A percentile compares a stretch with the other conserved stretches of the same genome.
Evolutionary conservation across 2,329 filamentous ascomycete species (phyloP).

Genomic region (Trichoderma sp.): DNA sequence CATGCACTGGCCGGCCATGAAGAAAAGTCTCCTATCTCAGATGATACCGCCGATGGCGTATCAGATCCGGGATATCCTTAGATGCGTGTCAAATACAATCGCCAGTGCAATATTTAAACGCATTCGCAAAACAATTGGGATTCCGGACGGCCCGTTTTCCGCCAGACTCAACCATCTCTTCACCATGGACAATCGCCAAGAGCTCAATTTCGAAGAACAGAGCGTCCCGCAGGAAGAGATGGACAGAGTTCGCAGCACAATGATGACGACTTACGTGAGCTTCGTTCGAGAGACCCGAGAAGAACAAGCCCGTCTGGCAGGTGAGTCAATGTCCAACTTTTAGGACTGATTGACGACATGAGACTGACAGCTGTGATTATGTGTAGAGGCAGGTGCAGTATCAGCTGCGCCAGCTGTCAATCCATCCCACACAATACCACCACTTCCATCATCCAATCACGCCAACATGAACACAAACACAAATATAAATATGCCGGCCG

Average conservation of each 20-base stretch:
- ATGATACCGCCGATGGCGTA: slow-evolving; percentile 30
- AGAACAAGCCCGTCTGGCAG: background rate
- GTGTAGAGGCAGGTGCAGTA: background rate
- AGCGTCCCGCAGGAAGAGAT: background rate
- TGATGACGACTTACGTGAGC: background rate
- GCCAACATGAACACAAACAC: background rate
- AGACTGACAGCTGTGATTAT: background rate
- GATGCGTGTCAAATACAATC: slow-evolving; percentile 28
- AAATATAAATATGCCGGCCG: background rate
- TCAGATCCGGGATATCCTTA: slow-evolving; percentile 27
- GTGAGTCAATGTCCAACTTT: background rate
- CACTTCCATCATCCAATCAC: background rate
- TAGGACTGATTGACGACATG: too few species aligned
- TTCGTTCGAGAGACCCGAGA: background rate
- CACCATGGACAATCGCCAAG: slow-evolving; percentile 26
- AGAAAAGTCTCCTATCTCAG: slow-evolving; percentile 21
- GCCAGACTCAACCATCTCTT: slow-evolving; percentile 27
- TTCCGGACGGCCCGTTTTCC: slow-evolving; percentile 24
- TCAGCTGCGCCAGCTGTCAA: background rate
- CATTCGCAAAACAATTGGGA: slow-evolving; percentile 29
- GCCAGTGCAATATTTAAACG: slow-evolving; percentile 31
- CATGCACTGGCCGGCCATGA: slow-evolving; percentile 24
- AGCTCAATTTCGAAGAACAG: slow-evolving; percentile 17
- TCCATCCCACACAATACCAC: background rate
- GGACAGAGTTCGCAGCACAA: background rate